These are phyloP conservation scores for Salvia rosmarinus DNA, from an alignment of 257 asterid species.

Conservation along the genomic window DNA sequence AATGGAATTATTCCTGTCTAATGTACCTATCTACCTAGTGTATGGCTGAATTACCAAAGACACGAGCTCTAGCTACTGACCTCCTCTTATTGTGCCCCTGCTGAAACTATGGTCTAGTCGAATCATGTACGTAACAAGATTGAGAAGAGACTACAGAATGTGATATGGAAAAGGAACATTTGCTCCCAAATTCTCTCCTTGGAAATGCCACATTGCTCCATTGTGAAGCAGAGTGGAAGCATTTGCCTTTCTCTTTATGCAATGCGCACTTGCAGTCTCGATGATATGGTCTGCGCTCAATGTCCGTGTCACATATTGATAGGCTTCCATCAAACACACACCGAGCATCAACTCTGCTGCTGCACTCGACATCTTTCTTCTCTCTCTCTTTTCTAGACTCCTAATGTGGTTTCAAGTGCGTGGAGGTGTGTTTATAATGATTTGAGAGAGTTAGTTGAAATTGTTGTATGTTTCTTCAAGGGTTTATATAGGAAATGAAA, in stretches of 20 bases:
- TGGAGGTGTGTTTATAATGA: neutral
- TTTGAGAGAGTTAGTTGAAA: constrained; percentile 6
- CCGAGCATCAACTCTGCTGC: neutral
- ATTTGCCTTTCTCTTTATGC: constrained; percentile 32
- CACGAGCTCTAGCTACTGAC: neutral
- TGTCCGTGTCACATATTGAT: constrained; percentile 40
- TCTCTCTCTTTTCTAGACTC: neutral
- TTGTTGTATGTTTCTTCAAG: constrained; percentile 15
- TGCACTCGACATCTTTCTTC: neutral
- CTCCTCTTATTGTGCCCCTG: neutral
- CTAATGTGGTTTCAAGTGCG: neutral
- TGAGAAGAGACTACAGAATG: constrained; percentile 1
- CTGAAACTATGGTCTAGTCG: neutral
- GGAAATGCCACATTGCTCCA: constrained; percentile 33
- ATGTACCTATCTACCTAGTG: neutral
- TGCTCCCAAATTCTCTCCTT: constrained; percentile 2
- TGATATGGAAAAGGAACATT: neutral
- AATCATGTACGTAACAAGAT: constrained; percentile 14
- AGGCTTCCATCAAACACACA: constrained; percentile 37
- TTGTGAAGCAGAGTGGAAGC: constrained; percentile 20
- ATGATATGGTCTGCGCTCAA: constrained; percentile 49
- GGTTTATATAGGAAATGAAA: constrained; percentile 30
- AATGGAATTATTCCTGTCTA: neutral
- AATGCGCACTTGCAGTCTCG: constrained; percentile 40
- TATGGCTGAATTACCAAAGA: neutral